Percentiles rank a stretch among this genome's conserved stretches.
phyloP scores from a whole-genome alignment of 306 rosid genomes.

The Fragaria nilgerrensis region DNA sequence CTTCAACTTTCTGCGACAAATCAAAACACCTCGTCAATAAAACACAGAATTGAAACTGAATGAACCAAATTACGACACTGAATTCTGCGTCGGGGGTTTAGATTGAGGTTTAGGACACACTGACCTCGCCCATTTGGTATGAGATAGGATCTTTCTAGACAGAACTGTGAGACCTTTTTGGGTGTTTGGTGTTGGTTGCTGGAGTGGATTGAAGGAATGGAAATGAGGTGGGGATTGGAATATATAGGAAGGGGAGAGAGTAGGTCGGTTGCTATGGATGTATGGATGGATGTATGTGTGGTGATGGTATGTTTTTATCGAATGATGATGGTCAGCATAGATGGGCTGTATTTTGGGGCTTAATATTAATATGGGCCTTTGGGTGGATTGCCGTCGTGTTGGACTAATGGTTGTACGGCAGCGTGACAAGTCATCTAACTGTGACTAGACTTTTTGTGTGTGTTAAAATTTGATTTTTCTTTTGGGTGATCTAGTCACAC shows the following conservation, averaged over 20 bases:
- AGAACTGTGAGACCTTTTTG: background rate
- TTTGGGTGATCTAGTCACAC: background rate
- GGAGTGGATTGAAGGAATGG: slow-evolving; percentile 17
- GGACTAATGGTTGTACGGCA: slow-evolving; percentile 11
- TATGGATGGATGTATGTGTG: background rate
- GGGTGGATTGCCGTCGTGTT: slow-evolving; percentile 10
- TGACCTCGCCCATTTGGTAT: slow-evolving; percentile 67
- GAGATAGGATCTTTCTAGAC: background rate
- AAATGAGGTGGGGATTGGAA: background rate
- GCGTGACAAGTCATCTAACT: background rate
- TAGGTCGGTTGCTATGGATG: slow-evolving; percentile 10
- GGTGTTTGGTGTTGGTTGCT: background rate
- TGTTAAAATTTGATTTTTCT: slow-evolving; percentile 15
- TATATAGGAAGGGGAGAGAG: slow-evolving; percentile 28
- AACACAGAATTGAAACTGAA: background rate
- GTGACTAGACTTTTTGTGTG: slow-evolving; percentile 7
- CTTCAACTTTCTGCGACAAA: slow-evolving; percentile 42
- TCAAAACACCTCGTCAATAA: background rate
- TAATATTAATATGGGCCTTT: background rate
- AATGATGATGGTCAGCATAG: slow-evolving; percentile 13
- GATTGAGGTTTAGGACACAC: slow-evolving; percentile 14
- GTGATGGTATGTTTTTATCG: background rate
- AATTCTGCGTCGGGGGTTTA: background rate
- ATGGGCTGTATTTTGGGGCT: slow-evolving; percentile 4
- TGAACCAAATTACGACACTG: background rate